A percentile compares a stretch with the other conserved stretches of the same genome.
phyloP scores from a whole-genome alignment of 169 alveolate genomes.

The Theileria annulata region DNA sequence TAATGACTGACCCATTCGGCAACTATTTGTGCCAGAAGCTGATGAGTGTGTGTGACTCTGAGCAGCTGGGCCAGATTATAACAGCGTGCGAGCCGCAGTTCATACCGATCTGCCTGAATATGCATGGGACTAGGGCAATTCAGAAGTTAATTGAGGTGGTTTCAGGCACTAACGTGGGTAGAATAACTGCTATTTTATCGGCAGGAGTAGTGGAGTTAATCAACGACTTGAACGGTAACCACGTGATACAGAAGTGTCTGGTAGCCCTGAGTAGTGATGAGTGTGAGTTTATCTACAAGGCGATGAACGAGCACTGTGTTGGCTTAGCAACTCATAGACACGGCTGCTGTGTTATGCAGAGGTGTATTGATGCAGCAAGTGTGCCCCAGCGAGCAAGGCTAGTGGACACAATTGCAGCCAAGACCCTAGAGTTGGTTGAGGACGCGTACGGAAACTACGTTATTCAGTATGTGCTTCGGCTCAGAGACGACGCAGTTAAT shows the following conservation, averaged over 20 bases:
- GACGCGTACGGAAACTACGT: constrained; percentile 95
- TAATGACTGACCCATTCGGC: constrained; percentile 92
- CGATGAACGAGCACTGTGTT: constrained; percentile 75
- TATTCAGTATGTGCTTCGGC: constrained; percentile 86
- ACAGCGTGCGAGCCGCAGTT: constrained; percentile 75
- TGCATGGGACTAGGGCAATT: constrained; percentile 92
- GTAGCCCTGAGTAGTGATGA: constrained; percentile 70
- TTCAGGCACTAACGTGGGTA: constrained; percentile 5
- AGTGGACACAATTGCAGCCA: constrained; percentile 73
- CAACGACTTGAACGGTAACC: constrained; percentile 90
- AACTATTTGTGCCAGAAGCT: constrained; percentile 92
- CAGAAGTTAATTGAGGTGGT: constrained; percentile 90
- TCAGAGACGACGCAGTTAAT: constrained; percentile 73
- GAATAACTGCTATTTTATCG: constrained; percentile 50
- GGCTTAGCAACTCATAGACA: constrained; percentile 88
- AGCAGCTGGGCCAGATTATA: constrained; percentile 69
- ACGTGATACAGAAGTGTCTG: constrained; percentile 88
- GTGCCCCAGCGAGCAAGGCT: constrained; percentile 65
- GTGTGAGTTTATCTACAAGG: constrained; percentile 84
- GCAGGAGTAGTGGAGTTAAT: constrained; percentile 70
- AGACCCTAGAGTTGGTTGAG: constrained; percentile 83
- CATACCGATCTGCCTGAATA: constrained; percentile 81
- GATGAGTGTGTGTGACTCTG: constrained; percentile 78
- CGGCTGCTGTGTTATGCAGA: constrained; percentile 94
- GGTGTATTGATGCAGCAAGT: constrained; percentile 90